Evolutionary conservation across 441 rosid species (phyloP), one percentile per base, ranked within the genome.

Genomic region (Adansonia madagascariensis): DNA sequence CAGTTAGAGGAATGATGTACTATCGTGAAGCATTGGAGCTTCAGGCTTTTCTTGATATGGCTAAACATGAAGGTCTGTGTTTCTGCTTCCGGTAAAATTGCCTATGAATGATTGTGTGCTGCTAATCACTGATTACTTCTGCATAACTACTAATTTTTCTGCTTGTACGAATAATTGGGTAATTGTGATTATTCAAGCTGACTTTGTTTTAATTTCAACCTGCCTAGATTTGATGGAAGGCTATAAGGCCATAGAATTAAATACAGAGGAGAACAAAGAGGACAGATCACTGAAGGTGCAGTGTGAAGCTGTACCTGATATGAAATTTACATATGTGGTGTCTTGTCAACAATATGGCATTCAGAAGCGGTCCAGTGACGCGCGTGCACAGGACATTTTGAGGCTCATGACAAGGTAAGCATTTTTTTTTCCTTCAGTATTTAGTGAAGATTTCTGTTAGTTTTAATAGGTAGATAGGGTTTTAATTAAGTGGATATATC

Each of bases 1-100:
- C 90, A 95, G 99, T 97, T 14, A 86, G 99, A 87, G 99, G 99
- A 74, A 97, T 97, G 98, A 97, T 97, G 99, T 97, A 97, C 85
- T 91, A 88, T 79, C 92, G 99, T 46, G 90, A 89, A 87, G 99
- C 99, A 24, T 86, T 97, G 95, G 99, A 97, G 85, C 97, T 97
- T 79, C 99, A 97, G 86, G 97, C 99, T 75, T 97, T 97, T 85
- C 97, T 97, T 85, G 99, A 97, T 85, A 97, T 97, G 98, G 99
- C 98, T 78, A 84, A 85, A 82, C 88, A 93, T 81, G 99, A 97
- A 88, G 99, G 99, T 95, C 81, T 24, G 7, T 77, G n/a, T 73
- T 79, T 59, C 78, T 55, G 39, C 50, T 71, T 15, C 77, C 50
- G n/a, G 60, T 10, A 22, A 69, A 63, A 52, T 64, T 75, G 24